Evolutionary conservation across 768 basidiomycete genomes (phyloP), one percentile per base, ranked within the genome.

Genomic region (Pleurotus eryngii): DNA sequence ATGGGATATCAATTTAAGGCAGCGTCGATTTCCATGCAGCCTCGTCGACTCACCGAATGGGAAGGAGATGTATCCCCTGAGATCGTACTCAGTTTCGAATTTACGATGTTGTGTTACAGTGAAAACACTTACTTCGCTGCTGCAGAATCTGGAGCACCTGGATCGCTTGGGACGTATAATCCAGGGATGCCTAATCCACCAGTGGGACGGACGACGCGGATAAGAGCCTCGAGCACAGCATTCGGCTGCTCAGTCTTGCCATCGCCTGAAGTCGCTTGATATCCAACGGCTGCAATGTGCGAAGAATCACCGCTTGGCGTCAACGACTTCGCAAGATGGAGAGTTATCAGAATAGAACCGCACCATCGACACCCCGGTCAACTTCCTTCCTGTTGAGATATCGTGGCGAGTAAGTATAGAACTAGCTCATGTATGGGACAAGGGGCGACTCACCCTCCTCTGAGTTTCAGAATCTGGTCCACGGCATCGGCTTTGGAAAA

Each of bases 171-270:
- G 4, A 84, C 82, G 58, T 82, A 82, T 4, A 83, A 65, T 1
- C 82, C 81, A 0, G 82, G 82, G 59, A 83, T 79, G 2, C 82
- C 82, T n/a, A 84, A 70, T 5, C 82, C 81, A 1, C 81, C 82
- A 17, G 81, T 81, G 12, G 81, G 76, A 26, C 80, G 76, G 1
- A 81, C 79, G 38, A 81, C 78, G n/a, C 71, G 67, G 57, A 83
- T 79, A 30, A 83, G 72, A 11, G 70, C 74, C 59, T 80, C 78
- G 20, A 84, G 72, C 5, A 84, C 78, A 1, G 69, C 75, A 60
- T 81, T 84, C 6, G 82, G 82, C 61, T 81, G 74, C 62, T 83
- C 82, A 4, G 78, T 83, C 64, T 80, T 81, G 14, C 81, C 81
- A 56, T 81, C 79, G 7, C 73, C 68, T 3, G 75, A 73, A 1